Evolutionary conservation across 1,284 basidiomycete genomes (phyloP).

Genomic region (Tilletia caries): DNA sequence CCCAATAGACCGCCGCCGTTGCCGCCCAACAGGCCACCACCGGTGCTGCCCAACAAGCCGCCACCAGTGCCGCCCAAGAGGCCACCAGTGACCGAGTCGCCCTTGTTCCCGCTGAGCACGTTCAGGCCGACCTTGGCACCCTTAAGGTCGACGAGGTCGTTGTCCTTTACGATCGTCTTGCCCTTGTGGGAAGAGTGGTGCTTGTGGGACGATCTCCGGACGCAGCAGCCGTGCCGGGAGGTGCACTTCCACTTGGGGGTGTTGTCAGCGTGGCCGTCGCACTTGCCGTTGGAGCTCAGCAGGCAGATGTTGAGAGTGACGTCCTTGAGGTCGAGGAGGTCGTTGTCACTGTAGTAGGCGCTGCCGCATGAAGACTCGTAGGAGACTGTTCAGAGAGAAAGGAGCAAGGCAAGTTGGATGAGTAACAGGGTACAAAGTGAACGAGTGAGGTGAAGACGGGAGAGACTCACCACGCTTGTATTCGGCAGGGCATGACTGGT

Average conservation of each 20-base stretch:
- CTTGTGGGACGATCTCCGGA: background rate
- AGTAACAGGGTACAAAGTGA: no score
- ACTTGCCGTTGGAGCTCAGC: slow-evolving; percentile 28
- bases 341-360: slow-evolving; percentile 10
- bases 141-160: background rate
- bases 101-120: background rate
- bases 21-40: no score
- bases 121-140: background rate
- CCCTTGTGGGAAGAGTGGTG: slow-evolving; percentile 1
- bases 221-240: slow-evolving; percentile 10
- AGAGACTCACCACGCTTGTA: slow-evolving; percentile 4
- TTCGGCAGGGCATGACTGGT: slow-evolving; percentile 8
- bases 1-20: no score
- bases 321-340: slow-evolving; percentile 4
- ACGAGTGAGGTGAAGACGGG: background rate
- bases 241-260: slow-evolving; percentile 6
- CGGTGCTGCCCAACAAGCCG: no score
- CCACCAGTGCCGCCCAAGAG: background rate
- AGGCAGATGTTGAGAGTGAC: slow-evolving; percentile 23
- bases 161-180: background rate
- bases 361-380: slow-evolving; percentile 8
- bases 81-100: background rate
- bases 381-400: background rate
- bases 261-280: slow-evolving; percentile 17
- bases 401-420: background rate